Base-by-base conservation (phyloP, 75 land plant genomes). In the Cryptomeria japonica region DNA sequence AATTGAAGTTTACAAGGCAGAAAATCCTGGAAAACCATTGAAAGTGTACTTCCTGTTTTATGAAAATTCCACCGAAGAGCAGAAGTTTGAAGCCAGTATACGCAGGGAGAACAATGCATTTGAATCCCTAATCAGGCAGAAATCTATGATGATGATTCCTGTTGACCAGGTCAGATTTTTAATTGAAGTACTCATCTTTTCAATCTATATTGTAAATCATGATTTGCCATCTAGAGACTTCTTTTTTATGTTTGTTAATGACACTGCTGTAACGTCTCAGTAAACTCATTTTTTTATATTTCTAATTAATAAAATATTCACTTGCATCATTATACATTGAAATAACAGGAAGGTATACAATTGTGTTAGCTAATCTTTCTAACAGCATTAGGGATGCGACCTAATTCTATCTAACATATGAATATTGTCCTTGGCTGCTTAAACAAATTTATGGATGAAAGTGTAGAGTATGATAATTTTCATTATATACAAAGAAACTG, bases 91-190 rank as follows among this genome's bases (percentile, higher is more conserved):
- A 88, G 96, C 99, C 25, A 96, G 99, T 84, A 94, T 98, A 85
- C 93, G 92, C 70, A 91, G 93, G 87, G 99, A 98, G 85, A 98
- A 97, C 88, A 87, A 92, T 73, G 99, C 99, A 28, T 98, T 98
- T 92, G 99, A 98, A 87, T 93, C 95, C 82, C 90, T 98, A 87
- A 98, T 98, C 58, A 91, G 99, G 90, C 99, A 98, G 92, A 98
- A 98, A 87, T 96, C 99, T 31, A 83, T 96, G 64, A 98, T 98
- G 99, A 97, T 94, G 94, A 95, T 97, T 87, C 99, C 99, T 84
- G 94, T 95, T 78, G 99, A 97, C 88, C 98, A 95, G 99, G 99
- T 98, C 77, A 86, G 86, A 46, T 47, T 75, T 86, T 83, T 32
- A 38, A 36, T 82, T 3, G 32, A 82, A 46, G 84, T n/a, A 46